phyloP scores from a whole-genome alignment of 352 stramenopile species.

The Globisporangium emineosum region DNA sequence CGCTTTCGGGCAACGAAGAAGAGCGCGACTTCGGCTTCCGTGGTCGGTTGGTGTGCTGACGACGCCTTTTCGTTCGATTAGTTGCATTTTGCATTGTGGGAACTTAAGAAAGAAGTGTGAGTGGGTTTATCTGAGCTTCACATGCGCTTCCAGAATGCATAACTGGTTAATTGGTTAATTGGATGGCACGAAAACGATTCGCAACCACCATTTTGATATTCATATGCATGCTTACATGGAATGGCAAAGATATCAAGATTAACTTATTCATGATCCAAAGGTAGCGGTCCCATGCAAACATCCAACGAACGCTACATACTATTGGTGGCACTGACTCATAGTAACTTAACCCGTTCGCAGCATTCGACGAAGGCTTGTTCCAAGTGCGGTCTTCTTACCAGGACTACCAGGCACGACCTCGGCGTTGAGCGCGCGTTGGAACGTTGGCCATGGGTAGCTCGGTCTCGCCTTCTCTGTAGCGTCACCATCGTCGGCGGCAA shows the following conservation, averaged over 20 bases:
- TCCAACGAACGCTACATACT: background rate
- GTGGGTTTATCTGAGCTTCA: background rate
- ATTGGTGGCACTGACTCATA: background rate
- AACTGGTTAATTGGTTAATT: no score
- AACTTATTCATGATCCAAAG: background rate
- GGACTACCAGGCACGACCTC: background rate
- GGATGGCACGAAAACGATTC: background rate
- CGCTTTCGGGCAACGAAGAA: conserved; percentile 8
- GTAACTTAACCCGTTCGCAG: background rate
- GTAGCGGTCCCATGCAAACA: background rate
- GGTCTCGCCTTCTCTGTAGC: no score
- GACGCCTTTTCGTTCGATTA: conserved; percentile 11
- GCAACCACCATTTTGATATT: background rate
- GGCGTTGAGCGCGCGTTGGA: background rate
- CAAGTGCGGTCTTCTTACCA: background rate
- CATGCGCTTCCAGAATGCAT: background rate
- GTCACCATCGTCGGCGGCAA: no score
- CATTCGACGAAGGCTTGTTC: background rate
- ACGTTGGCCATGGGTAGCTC: conserved; percentile 1
- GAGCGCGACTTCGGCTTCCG: conserved; percentile 3
- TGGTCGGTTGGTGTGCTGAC: conserved; percentile 6
- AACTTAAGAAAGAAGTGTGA: background rate
- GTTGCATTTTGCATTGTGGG: background rate
- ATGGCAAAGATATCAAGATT: background rate
- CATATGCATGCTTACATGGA: background rate